Evolutionary conservation across 179 eudicot genomes (phyloP).

Genomic region (Silene noctiflora): DNA sequence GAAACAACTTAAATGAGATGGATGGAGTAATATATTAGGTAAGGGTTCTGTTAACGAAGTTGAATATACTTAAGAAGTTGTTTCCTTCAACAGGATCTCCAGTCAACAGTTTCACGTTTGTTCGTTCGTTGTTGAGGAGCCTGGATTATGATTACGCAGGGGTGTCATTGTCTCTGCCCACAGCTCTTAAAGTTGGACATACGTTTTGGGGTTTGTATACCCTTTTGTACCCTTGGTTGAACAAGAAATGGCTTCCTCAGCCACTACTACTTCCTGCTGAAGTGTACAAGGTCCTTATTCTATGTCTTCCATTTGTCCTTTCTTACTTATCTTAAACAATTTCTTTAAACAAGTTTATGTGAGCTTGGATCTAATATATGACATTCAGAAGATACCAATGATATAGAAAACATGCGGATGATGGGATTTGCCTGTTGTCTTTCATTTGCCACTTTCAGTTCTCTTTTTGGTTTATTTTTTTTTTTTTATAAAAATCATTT

Average conservation of each 20-base stretch:
- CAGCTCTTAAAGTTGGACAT: conserved; percentile 61
- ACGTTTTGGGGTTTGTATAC: conserved; percentile 55
- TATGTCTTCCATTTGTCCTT: not conserved
- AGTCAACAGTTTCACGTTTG: conserved; percentile 70
- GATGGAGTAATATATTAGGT: not conserved
- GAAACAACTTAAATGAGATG: not conserved
- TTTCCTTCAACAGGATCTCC: conserved; percentile 59
- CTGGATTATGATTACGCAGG: conserved; percentile 75
- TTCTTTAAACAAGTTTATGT: not conserved
- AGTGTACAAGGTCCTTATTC: conserved; percentile 64
- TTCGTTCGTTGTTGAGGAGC: conserved; percentile 63
- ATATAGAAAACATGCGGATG: not conserved
- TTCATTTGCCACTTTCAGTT: not conserved
- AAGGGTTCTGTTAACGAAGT: not conserved
- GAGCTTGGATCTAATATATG: not conserved
- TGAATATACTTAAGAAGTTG: not conserved
- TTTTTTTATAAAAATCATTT: not conserved
- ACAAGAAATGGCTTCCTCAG: conserved; percentile 73
- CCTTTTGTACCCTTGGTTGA: conserved; percentile 74
- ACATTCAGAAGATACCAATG: not conserved
- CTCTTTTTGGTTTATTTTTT: not conserved
- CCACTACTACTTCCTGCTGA: conserved; percentile 91
- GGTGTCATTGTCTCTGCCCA: conserved; percentile 48
- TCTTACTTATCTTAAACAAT: not conserved
- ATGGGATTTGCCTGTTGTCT: not conserved